A percentile compares a stretch with the other conserved stretches of the same genome.
phyloP scores from a whole-genome alignment of 371 early-diverging fungal genomes.

The Enterospora canceri region DNA sequence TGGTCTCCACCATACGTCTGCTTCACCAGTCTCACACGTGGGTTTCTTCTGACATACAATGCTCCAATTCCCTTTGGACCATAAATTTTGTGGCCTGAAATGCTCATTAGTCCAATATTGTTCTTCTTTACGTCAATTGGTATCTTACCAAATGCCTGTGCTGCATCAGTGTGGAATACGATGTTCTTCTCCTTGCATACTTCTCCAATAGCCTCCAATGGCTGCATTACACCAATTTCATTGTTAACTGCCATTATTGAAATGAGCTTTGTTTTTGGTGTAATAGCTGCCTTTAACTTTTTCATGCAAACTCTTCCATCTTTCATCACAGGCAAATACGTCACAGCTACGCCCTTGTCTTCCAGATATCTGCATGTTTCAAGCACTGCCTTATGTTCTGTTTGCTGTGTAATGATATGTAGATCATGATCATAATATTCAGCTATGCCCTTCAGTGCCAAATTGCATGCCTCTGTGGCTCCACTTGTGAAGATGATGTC shows the following conservation, averaged over 20 bases:
- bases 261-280: slow-evolving; percentile 74
- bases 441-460: slow-evolving; percentile 85
- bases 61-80: slow-evolving; percentile 96
- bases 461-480: slow-evolving; percentile 95
- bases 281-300: slow-evolving; percentile 67
- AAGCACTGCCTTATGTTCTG: slow-evolving; percentile 95
- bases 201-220: slow-evolving; percentile 75
- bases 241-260: slow-evolving; percentile 96
- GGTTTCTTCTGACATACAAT: slow-evolving; percentile 80
- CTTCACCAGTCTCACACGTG: slow-evolving; percentile 80
- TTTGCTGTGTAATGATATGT: slow-evolving; percentile 93
- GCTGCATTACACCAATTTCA: slow-evolving; percentile 93
- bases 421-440: slow-evolving; percentile 64
- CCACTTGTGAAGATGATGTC: slow-evolving; percentile 95
- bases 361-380: slow-evolving; percentile 90
- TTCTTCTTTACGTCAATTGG: slow-evolving; percentile 80
- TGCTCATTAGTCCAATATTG: slow-evolving; percentile 86
- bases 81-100: slow-evolving; percentile 94
- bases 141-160: slow-evolving; percentile 93
- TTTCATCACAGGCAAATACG: slow-evolving; percentile 77
- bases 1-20: slow-evolving; percentile 90
- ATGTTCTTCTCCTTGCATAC: slow-evolving; percentile 50
- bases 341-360: slow-evolving; percentile 81
- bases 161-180: slow-evolving; percentile 78
- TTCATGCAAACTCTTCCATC: slow-evolving; percentile 68